A percentile compares a stretch with the other conserved stretches of the same genome.
phyloP scores from a whole-genome alignment of 202 grass and related monocot species.

The Saccharum hybrid region DNA sequence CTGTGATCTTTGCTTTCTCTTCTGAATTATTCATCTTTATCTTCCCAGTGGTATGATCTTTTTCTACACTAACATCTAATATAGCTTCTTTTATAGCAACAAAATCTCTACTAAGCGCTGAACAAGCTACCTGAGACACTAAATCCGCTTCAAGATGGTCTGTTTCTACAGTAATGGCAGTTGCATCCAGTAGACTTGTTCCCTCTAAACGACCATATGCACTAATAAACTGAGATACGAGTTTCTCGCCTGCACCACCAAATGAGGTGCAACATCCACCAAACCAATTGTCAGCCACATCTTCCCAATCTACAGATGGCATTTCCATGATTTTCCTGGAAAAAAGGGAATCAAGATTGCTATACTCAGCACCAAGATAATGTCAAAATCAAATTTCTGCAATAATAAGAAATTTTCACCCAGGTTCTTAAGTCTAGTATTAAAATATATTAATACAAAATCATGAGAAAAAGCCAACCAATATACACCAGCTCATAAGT shows the following conservation, averaged over 20 bases:
- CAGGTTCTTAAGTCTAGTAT: constrained; percentile 15
- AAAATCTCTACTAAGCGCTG: constrained; percentile 6
- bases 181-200: constrained; percentile 66
- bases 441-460: background rate
- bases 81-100: constrained; percentile 40
- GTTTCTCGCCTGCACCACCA: constrained; percentile 74
- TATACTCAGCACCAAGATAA: constrained; percentile 15
- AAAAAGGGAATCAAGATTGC: constrained; percentile 1
- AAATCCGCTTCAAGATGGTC: constrained; percentile 62
- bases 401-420: background rate
- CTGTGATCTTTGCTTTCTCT: constrained; percentile 26
- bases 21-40: constrained; percentile 28
- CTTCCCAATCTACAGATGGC: constrained; percentile 85
- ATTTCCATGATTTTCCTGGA: constrained; percentile 84
- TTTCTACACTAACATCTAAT: constrained; percentile 24
- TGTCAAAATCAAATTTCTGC: background rate
- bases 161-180: constrained; percentile 68
- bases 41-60: constrained; percentile 26
- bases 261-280: constrained; percentile 96
- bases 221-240: constrained; percentile 71
- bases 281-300: constrained; percentile 97
- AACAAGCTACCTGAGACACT: constrained; percentile 27
- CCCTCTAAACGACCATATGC: constrained; percentile 56
- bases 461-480: background rate
- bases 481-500: constrained; percentile 11